These are phyloP conservation scores for Microdochium paspali DNA, from an alignment of 2,329 filamentous ascomycete species.

Conservation along the genomic window DNA sequence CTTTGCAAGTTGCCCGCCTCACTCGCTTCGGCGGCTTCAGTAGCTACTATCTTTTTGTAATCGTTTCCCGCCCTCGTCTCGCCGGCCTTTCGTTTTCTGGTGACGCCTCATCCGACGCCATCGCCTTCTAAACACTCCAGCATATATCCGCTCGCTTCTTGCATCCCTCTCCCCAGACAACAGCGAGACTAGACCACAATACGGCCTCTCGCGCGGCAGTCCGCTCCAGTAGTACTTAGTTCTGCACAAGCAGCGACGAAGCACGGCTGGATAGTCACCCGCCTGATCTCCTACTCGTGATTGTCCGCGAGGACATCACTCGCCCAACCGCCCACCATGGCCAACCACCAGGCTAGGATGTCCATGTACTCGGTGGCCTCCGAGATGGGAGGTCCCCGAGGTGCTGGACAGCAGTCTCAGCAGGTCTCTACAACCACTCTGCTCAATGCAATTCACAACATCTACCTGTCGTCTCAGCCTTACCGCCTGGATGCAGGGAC, in stretches of 20 bases:
- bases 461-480: slow-evolving; percentile 73
- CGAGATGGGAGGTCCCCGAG: slow-evolving; percentile 47
- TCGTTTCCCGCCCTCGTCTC: slow-evolving; percentile 12
- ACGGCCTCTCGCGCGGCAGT: neutral
- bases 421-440: slow-evolving; percentile 91
- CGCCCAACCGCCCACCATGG: slow-evolving; percentile 33
- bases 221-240: no score
- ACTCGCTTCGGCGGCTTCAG: slow-evolving; percentile 47
- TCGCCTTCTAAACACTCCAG: neutral
- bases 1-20: slow-evolving; percentile 30
- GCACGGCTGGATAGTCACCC: neutral
- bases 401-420: slow-evolving; percentile 56
- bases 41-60: slow-evolving; percentile 20
- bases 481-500: slow-evolving; percentile 84
- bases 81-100: slow-evolving; percentile 1
- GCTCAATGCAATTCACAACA: slow-evolving; percentile 83
- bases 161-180: neutral
- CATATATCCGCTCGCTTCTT: neutral
- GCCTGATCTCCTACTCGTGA: slow-evolving; percentile 16
- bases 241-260: neutral
- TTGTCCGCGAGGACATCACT: slow-evolving; percentile 30
- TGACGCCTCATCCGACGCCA: slow-evolving; percentile 4
- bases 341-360: slow-evolving; percentile 43
- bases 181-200: neutral
- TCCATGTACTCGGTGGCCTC: slow-evolving; percentile 62